These are phyloP conservation scores for Oxytropis ochrocephala DNA, from an alignment of 306 rosid genomes.

Conservation along the genomic window DNA sequence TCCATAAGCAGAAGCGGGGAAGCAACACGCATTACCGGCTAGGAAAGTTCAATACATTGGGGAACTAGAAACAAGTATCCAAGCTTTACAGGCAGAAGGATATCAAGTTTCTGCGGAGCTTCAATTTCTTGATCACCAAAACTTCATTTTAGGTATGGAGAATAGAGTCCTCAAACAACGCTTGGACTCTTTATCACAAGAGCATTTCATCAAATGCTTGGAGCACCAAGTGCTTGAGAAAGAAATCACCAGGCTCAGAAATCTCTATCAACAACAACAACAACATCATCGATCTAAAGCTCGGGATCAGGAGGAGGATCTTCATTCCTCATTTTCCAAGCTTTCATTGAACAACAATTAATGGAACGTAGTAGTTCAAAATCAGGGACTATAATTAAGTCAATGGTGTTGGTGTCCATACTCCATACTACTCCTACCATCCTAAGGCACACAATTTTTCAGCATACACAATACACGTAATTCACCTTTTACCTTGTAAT, in stretches of 20 bases:
- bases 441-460: too few species aligned
- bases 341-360: background rate
- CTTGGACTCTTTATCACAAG: conserved; percentile 65
- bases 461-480: too few species aligned
- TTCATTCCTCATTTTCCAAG: conserved; percentile 9
- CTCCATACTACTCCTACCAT: too few species aligned
- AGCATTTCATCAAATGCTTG: conserved; percentile 68
- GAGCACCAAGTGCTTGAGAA: conserved; percentile 53
- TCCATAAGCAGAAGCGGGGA: too few species aligned
- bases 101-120: conserved; percentile 72
- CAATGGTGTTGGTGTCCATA: too few species aligned
- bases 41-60: conserved; percentile 74
- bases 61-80: conserved; percentile 67
- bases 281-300: background rate
- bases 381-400: too few species aligned
- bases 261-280: conserved; percentile 27
- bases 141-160: conserved; percentile 62
- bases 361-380: conserved; percentile 9
- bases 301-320: conserved; percentile 11
- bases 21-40: conserved; percentile 43
- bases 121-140: conserved; percentile 74
- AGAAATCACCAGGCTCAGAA: conserved; percentile 36
- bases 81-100: conserved; percentile 75
- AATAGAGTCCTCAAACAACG: conserved; percentile 83
- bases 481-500: too few species aligned